Evolutionary conservation across 2,329 filamentous ascomycete species (phyloP), one percentile per base, ranked within the genome.

Genomic region (Fusarium abutilonis): DNA sequence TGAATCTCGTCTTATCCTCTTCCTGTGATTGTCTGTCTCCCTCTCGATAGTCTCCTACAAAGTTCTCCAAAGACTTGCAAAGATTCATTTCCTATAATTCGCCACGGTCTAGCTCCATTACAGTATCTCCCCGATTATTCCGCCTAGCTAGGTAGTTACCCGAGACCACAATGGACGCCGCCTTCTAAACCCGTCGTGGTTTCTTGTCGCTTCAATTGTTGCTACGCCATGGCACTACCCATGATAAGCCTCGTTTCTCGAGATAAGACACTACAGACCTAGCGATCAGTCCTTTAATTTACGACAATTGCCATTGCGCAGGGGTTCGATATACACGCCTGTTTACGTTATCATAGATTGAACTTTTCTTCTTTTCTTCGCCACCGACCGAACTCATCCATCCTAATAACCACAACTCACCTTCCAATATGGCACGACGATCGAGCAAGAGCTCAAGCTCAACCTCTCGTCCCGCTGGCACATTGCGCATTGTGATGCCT

Each of bases 141-240:
- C 44, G 38, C 57, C 44, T 54, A 60, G 19, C 19, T 19, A 19
- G 19, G 4, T 4, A 19, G 56, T 38, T 51, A 60, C 47, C 53
- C 45, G 52, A 52, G 35, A 60, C 47, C 52, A 49, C 34, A 63
- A 73, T 62, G 62, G 69, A 73, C 67, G 77, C 77, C 81, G 78
- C 77, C 60, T 80, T 80, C 65, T 85, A 83, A 80, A 83, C 81
- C 23, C 81, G 82, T 84, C 81, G 82, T 73, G 72, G 48, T 39
- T 77, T 73, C 61, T 63, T 66, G 50, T 76, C 73, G 48, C 53
- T 45, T 76, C 73, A 52, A 58, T 75, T 74, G 41, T 73, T 73
- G 72, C 70, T 76, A 79, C 77, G 77, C 78, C 74, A 86, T 85
- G 84, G 83, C 78, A 82, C 81, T 81, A 80, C 83, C 81, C 73